Conservation (phyloP, 352 stramenopile species). For the Globisporangium parvum region DNA sequence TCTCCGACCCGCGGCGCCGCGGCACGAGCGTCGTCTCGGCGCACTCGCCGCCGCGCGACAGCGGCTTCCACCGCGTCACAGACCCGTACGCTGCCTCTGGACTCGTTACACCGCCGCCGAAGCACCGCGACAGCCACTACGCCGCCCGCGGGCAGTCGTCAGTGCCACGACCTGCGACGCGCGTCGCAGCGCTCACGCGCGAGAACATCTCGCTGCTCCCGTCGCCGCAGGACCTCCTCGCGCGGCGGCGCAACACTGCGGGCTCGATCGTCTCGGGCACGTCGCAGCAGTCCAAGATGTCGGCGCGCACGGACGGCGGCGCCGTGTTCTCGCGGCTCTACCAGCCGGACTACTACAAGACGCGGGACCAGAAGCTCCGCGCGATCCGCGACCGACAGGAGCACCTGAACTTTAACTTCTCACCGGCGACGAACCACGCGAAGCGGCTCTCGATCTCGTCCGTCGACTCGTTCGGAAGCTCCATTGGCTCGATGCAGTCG, state of each 20-base stretch:
- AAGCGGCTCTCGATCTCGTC: slow-evolving; percentile 53
- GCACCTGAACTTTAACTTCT: slow-evolving; percentile 46
- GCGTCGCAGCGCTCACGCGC: slow-evolving; percentile 63
- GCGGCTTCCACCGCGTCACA: neutral
- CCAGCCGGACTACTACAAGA: slow-evolving; percentile 81
- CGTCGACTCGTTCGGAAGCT: slow-evolving; percentile 57
- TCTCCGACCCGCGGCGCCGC: slow-evolving; percentile 12
- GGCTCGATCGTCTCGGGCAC: slow-evolving; percentile 47
- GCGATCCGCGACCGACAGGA: slow-evolving; percentile 60
- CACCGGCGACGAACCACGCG: slow-evolving; percentile 41
- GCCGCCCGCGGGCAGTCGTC: slow-evolving; percentile 7
- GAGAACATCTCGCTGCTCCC: slow-evolving; percentile 79
- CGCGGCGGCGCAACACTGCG: slow-evolving; percentile 22
- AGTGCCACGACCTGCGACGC: slow-evolving; percentile 27
- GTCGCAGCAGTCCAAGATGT: slow-evolving; percentile 70
- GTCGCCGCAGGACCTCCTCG: slow-evolving; percentile 22
- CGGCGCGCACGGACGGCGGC: slow-evolving; percentile 68
- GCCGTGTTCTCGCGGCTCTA: slow-evolving; percentile 81
- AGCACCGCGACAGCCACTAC: slow-evolving; percentile 12
- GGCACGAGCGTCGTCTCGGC: slow-evolving; percentile 10
- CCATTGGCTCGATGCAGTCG: slow-evolving; percentile 54
- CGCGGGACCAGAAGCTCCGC: slow-evolving; percentile 61
- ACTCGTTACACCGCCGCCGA: slow-evolving; percentile 31
- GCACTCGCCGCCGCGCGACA: slow-evolving; percentile 9
- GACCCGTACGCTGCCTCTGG: slow-evolving; percentile 13